These are phyloP conservation scores for Trichoderma parareesei DNA, from an alignment of 495 filamentous ascomycete genomes.

Conservation along the genomic window DNA sequence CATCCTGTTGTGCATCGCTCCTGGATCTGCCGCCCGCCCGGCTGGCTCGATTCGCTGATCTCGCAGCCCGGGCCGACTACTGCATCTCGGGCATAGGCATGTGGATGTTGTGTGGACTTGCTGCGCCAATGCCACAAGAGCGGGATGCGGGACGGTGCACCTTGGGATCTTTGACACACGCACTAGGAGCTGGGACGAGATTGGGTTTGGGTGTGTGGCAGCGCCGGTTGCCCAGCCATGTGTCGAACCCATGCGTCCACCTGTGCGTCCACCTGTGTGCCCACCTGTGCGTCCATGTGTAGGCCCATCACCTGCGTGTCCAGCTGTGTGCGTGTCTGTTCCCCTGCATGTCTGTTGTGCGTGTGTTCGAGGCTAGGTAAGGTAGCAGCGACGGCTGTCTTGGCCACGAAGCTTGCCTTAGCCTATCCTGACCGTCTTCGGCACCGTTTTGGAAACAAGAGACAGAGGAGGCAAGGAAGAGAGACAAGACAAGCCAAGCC, in stretches of 20 bases:
- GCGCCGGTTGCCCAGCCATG: background rate
- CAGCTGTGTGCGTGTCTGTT: background rate
- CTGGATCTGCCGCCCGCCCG: background rate
- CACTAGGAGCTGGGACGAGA: background rate
- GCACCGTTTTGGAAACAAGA: background rate
- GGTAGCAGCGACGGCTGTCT: background rate
- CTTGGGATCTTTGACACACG: background rate
- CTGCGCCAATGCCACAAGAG: background rate
- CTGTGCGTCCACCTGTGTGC: background rate
- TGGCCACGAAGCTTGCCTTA: background rate
- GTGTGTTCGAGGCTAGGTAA: background rate
- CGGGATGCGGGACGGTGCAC: conserved; percentile 4
- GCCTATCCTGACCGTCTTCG: background rate
- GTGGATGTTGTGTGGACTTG: background rate
- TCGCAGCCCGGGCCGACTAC: background rate
- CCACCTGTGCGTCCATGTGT: background rate
- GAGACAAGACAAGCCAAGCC: background rate
- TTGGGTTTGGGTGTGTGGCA: background rate
- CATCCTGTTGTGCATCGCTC: background rate
- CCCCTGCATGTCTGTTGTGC: background rate
- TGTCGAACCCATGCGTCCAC: background rate
- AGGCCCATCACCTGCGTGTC: background rate
- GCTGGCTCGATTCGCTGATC: background rate
- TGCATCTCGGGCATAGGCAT: background rate
- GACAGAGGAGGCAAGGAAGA: background rate